Percentiles rank a stretch among this genome's conserved stretches.
Conservation (phyloP, 2,329 filamentous ascomycete species). For the Penicillium polonicum region DNA sequence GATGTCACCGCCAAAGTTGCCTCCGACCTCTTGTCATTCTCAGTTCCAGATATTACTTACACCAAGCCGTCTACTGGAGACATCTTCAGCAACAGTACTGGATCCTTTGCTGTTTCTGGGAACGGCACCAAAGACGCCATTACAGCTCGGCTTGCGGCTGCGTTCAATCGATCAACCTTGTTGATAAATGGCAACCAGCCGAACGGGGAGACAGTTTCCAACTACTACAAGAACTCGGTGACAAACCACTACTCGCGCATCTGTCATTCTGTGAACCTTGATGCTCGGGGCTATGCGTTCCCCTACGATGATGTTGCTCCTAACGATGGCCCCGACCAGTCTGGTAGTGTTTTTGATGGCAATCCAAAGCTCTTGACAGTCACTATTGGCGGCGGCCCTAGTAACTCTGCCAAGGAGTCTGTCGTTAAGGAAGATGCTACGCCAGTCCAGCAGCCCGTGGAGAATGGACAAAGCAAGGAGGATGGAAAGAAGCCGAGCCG, state of each 20-base stretch:
- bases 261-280: constrained; percentile 60
- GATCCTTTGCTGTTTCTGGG: constrained; percentile 53
- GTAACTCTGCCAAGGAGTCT: constrained; percentile 1
- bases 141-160: constrained; percentile 71
- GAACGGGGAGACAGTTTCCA: constrained; percentile 48
- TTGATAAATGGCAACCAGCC: constrained; percentile 54
- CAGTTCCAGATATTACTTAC: constrained; percentile 52
- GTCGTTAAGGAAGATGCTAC: background rate
- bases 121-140: constrained; percentile 58
- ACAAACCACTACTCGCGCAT: constrained; percentile 69
- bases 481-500: background rate
- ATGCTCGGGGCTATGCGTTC: constrained; percentile 66
- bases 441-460: background rate
- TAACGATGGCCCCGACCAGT: constrained; percentile 57
- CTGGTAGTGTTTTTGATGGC: constrained; percentile 60
- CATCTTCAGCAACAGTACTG: constrained; percentile 66
- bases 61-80: constrained; percentile 58
- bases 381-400: constrained; percentile 51
- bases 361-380: constrained; percentile 58
- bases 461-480: background rate
- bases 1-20: constrained; percentile 53
- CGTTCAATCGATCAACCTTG: constrained; percentile 72
- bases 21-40: constrained; percentile 44
- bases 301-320: constrained; percentile 69
- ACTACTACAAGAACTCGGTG: constrained; percentile 55